Evolutionary conservation across 108 stramenopile genomes (phyloP), one percentile per base, ranked within the genome.

Genomic region (Aurantiochytrium sp.): DNA sequence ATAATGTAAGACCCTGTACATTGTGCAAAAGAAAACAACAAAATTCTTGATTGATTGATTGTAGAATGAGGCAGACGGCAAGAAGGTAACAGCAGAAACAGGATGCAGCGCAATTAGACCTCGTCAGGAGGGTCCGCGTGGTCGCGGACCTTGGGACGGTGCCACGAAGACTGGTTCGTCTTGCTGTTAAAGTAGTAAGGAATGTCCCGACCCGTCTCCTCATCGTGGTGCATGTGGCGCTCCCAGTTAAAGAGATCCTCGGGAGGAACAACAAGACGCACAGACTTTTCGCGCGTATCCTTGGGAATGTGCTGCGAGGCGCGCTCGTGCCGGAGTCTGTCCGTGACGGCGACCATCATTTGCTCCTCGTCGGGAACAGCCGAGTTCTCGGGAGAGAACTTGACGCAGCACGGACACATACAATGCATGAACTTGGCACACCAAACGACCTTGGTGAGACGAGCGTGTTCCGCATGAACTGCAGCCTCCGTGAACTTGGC

Each of bases 241-340:
- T 83, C 76, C 76, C 76, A 83, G 5, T 83, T 53, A 23, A 83
- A 83, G 76, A 83, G 45, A 12, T 83, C 76, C 25, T 83, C 76
- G n/a, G 45, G 49, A 8, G 23, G 6, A 23, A 83, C 51, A 18
- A 53, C 23, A 18, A 83, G 51, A 45, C 76, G 76, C 45, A 53
- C 25, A 6, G 76, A 83, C 51, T 53, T 83, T 18, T 47, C 76
- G 49, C 76, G 76, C 14, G n/a, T 12, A 12, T 16, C 51, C 28
- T 43, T 19, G n/a, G 76, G 76, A 12, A 83, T 12, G 51, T 83
- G 76, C 49, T 83, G 45, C n/a, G 76, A 47, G 28, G 76, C 76
- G 6, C 45, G 49, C 49, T 53, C 51, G n/a, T 83, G 23, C 19
- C 51, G 45, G 12, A 83, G 76, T 12, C 76, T 12, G 51, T 83